A percentile compares a stretch with the other conserved stretches of the same genome.
Evolutionary conservation across 1,139 yeast species (phyloP).

Genomic region (Yamadazyma atmosphaerica): DNA sequence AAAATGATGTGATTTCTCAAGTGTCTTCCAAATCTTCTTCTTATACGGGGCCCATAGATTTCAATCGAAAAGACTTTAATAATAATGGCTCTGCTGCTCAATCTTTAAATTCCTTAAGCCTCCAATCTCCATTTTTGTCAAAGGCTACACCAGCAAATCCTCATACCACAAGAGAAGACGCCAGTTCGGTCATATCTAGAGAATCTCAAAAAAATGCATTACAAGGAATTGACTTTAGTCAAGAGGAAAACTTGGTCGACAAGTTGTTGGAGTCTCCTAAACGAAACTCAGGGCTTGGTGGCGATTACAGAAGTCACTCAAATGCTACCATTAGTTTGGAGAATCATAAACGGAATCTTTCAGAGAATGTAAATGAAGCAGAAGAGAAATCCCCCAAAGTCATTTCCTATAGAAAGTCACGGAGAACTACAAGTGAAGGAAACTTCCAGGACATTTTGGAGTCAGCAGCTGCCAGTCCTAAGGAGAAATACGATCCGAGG

Average conservation of each 20-base stretch:
- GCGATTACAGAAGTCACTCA: constrained; percentile 8
- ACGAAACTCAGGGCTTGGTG: constrained; percentile 7
- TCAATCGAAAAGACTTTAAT: constrained; percentile 1
- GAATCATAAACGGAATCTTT: constrained; percentile 11
- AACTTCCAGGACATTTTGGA: constrained; percentile 24
- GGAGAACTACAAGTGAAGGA: constrained; percentile 34
- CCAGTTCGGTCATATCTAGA: constrained; percentile 40
- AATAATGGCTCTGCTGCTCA: constrained; percentile 7
- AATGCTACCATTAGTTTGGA: constrained; percentile 13
- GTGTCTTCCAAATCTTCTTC: constrained; percentile 24
- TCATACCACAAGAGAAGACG: constrained; percentile 56
- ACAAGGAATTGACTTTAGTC: constrained; percentile 8
- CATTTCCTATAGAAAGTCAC: constrained; percentile 47
- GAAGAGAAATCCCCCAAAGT: constrained; percentile 41
- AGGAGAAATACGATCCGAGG: constrained; percentile 31
- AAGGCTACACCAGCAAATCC: constrained; percentile 62
- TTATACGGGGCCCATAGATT: constrained; percentile 5
- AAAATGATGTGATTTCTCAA: constrained; percentile 6
- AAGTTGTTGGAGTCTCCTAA: constrained; percentile 15
- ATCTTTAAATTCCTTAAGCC: constrained; percentile 20
- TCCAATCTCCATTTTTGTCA: constrained; percentile 38
- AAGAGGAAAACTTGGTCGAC: constrained; percentile 14
- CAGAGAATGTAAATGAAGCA: neutral
- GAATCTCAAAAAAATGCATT: constrained; percentile 23
- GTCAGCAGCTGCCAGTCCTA: constrained; percentile 16